Evolutionary conservation across 805 yeast species (phyloP), one percentile per base, ranked within the genome.

Genomic region (Metschnikowia henanensis): DNA sequence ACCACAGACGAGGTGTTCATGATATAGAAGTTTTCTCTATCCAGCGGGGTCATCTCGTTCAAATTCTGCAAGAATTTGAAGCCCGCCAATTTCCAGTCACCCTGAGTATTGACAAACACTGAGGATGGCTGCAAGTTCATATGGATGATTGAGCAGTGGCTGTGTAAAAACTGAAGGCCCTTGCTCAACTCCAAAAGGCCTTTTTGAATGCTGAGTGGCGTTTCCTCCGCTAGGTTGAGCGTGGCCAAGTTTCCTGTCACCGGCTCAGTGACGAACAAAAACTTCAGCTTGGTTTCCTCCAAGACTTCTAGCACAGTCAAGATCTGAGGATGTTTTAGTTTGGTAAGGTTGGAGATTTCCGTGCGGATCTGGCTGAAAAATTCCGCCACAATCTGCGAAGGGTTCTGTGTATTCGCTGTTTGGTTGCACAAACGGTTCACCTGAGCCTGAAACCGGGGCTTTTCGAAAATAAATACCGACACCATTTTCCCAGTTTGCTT

Each of bases 1-100:
- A 88, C 75, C 37, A 94, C 68, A 5, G 90, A 83, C 52, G 89
- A 90, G 49, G 79, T 75, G 37, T 84, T 85, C 56, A 87, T 87
- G 35, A 87, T 68, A 51, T 74, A 81, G 59, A 73, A 86, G 43
- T 82, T 88, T 4, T 73, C 75, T 10, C 79, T 56, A 13, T 75
- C 77, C 31, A 63, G 68, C 3, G 73, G 67, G 5, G 73, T 63
- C 32, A 75, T 49, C 52, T 70, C 87, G 57, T 70, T 77, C 61
- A 67, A 76, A 57, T 67, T 77, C 50, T 69, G 69, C n/a, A 72
- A 43, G 41, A 71, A 71, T 37, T 58, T 59, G 46, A 94, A 75
- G 0, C 97, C 97, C 6, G 86, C 77, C 2, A 94, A 61, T 61
- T 92, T 94, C 98, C 99, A 94, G 65, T 94, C 98, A 4, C 95